Base-by-base conservation (phyloP, 2,329 filamentous ascomycete genomes). In the Ascochyta rabiei region DNA sequence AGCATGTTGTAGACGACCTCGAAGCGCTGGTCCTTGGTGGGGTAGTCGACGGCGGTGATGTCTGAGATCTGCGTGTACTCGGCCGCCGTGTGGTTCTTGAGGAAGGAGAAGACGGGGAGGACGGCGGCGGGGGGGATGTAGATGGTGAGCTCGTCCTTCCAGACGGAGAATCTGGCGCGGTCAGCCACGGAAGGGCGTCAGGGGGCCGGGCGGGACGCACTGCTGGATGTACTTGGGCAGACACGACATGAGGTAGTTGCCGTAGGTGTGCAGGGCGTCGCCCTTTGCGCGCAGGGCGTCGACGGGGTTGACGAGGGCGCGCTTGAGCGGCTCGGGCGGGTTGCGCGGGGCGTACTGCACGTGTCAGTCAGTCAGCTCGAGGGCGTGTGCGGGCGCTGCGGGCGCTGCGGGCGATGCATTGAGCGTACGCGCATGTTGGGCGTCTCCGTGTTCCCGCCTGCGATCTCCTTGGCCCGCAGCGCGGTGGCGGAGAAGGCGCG, bases 201-300 rank as follows among this genome's bases (percentile, higher is more conserved):
- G 9, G 3, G 18, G 21, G 9, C 23, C 5, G 31, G 37, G 10
- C 7, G 16, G 6, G 6, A 56, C 75, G 30, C 72, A 81, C 80
- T 99, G 95, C 81, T 99, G 96, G 69, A 99, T 86, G 79, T 96
- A 97, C 83, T 97, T 98, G 69, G 95, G 96, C 72, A 99, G 80
- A 77, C 91, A 96, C 66, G 92, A 93, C 86, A 99, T 93, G 71
- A 99, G 81, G 85, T 96, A 99, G 73, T 96, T 87, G 71, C 95
- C 95, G 75, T 99, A 99, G 71, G 87, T 89, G 83, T 99, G 95
- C 74, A 98, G 82, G 73, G 88, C 85, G 64, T 96, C 90, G 66
- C 90, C 86, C 81, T 93, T 95, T 74, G 90, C 88, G 75, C 89
- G 83, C 79, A 92, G 96, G 79, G 95, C 96, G 83, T 98, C 95